phyloP scores from a whole-genome alignment of 2,329 filamentous ascomycete species.

The Phoma herbarum region DNA sequence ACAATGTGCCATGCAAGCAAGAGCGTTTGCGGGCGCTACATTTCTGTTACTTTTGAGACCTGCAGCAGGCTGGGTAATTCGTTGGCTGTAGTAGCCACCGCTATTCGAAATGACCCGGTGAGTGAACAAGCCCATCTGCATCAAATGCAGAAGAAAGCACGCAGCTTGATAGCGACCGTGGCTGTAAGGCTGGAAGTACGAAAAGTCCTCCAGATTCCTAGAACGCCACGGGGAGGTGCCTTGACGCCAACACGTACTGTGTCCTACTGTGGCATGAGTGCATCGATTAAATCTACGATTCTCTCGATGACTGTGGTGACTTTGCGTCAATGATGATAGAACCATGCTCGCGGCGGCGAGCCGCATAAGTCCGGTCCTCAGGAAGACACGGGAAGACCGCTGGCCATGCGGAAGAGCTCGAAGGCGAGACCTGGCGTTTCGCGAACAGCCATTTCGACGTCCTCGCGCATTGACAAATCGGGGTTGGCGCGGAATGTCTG shows the following conservation, averaged over 20 bases:
- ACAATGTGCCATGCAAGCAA: not conserved
- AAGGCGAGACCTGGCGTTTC: conserved; percentile 58
- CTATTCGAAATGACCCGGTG: not conserved
- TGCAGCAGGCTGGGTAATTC: not conserved
- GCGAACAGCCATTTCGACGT: conserved; percentile 56
- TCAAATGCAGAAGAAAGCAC: not conserved
- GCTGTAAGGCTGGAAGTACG: not conserved
- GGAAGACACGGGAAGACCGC: conserved; percentile 54
- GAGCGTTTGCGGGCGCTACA: not conserved
- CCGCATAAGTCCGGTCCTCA: conserved; percentile 22
- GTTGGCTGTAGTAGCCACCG: not conserved
- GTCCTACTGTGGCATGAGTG: not conserved
- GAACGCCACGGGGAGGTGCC: not conserved
- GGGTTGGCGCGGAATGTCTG: conserved; percentile 59
- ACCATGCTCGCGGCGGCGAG: conserved; percentile 7
- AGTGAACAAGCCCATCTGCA: conserved; percentile 7
- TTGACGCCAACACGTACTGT: not conserved
- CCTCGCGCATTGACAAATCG: conserved; percentile 55
- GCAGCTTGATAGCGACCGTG: not conserved
- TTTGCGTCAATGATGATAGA: not conserved
- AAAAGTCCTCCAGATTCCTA: not conserved
- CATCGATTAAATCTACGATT: not conserved
- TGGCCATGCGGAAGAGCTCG: conserved; percentile 59
- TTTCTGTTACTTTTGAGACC: not conserved
- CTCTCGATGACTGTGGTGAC: not conserved